Evolutionary conservation across 352 stramenopile species (phyloP).

Genomic region (Discostella stelligera): DNA sequence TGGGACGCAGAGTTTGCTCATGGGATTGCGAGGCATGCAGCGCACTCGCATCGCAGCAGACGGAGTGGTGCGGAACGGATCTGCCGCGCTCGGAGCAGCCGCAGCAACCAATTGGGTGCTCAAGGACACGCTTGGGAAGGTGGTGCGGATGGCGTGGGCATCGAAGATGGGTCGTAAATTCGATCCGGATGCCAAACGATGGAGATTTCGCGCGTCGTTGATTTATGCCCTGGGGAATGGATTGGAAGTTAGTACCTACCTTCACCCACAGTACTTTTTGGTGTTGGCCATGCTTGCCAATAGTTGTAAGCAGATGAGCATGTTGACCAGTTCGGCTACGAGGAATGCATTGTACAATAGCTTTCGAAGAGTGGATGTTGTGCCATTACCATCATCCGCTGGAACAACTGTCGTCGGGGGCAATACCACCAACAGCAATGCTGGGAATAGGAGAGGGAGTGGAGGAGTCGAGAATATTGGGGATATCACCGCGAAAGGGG

Average conservation of each 20-base stretch:
- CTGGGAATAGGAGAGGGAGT: conserved; percentile 21
- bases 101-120: conserved; percentile 86
- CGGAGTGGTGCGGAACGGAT: conserved; percentile 4
- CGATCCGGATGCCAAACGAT: conserved; percentile 85
- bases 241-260: conserved; percentile 85
- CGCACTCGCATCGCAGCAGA: neutral
- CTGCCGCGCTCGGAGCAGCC: conserved; percentile 61
- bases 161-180: conserved; percentile 84
- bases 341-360: conserved; percentile 85
- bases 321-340: conserved; percentile 84
- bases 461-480: conserved; percentile 83
- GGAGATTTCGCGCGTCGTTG: conserved; percentile 79
- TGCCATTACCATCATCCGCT: neutral
- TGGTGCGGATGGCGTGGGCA: conserved; percentile 84
- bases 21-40: conserved; percentile 76
- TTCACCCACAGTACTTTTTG: conserved; percentile 82
- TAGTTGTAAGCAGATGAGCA: conserved; percentile 85
- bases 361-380: conserved; percentile 59
- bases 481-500: conserved; percentile 86
- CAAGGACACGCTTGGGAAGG: conserved; percentile 85
- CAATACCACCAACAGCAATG: conserved; percentile 24
- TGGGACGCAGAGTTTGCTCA: conserved; percentile 82
- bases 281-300: conserved; percentile 84
- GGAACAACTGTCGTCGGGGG: neutral
- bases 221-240: conserved; percentile 83